Evolutionary conservation across 148 eudicot genomes (phyloP), one percentile per base, ranked within the genome.

Genomic region (Pharnaceum exiguum): DNA sequence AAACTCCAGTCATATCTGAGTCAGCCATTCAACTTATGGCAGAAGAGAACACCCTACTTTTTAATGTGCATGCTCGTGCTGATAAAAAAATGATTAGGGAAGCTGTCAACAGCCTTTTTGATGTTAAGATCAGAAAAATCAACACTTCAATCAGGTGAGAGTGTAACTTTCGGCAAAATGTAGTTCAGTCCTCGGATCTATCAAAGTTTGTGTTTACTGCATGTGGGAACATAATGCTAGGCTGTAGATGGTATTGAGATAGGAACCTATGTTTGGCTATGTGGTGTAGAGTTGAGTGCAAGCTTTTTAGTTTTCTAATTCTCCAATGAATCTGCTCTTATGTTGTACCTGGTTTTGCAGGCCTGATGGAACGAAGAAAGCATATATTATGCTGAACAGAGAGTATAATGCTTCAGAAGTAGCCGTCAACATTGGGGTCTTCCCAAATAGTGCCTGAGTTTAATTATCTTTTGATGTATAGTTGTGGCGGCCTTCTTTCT

Each of bases 331-430:
- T n/a, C n/a, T n/a, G n/a, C 27, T 43, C 6, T 1, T 26, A 15
- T 19, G 37, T 16, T 1, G 0, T 10, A 23, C 18, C 19, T 29
- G 46, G 51, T 48, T 65, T 36, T 49, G 60, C 59, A 75, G 78
- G 71, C 71, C 78, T 5, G 72, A 75, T 57, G 79, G 79, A 37
- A 61, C 79, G 7, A 75, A 75, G 57, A 75, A 75, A 36, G 79
- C 79, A 35, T 68, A 58, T 42, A 52, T 75, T 18, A 62, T 60
- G 71, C 39, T 75, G 54, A 22, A 33, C 30, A 51, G 32, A 18
- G 75, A 75, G 51, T 55, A 48, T 38, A 75, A 66, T 75, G 79
- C 78, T 36, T 75, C 78, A 47, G 78, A 75, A 23, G 54, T 75
- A 13, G 78, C 79, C 2, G 70, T 61, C 57, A 75, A 57, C 38